Evolutionary conservation across 257 asterid genomes (phyloP), one percentile per base, ranked within the genome.

Genomic region (Jacaranda mimosifolia): DNA sequence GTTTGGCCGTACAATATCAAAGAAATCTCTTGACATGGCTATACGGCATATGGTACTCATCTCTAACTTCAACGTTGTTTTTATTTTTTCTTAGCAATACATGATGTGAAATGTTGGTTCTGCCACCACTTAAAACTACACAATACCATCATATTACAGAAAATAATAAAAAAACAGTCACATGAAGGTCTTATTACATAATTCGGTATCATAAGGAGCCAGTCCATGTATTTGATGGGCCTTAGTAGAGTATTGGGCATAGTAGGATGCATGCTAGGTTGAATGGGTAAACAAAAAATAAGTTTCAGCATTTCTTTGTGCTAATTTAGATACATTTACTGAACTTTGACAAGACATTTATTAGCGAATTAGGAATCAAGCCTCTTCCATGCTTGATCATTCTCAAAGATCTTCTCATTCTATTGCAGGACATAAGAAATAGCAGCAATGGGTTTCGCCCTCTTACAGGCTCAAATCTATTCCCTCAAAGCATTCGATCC

Each of bases 401-500:
- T 77, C 83, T 87, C 62, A 73, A 80, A 59, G 64, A 67, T 78
- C 51, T 51, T 68, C 63, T 69, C 63, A 12, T 73, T 63, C 63
- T 67, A 19, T 84, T 84, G 86, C 94, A 96, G 99, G 99, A 96
- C 74, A 84, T 91, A 78, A 86, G 87, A 84, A 91, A 86, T 40
- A 87, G 97, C 11, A 76, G 83, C 83, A 86, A 81, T 74, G 89
- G 96, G 46, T 45, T 57, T 78, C 98, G 99, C 45, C 84, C 94
- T 32, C 59, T 86, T 72, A 82, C 98, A 7, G 95, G 97, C 72
- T 89, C 98, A 75, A 96, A 90, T 76, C 85, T 91, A 13, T 96
- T 91, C 77, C 99, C 99, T 17, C 99, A 93, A 70, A 96, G 99
- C 88, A 91, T 96, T 80, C 91, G 99, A 80, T 87, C 96, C 68